These are phyloP conservation scores for Paraphaeosphaeria minitans DNA, from an alignment of 2,329 filamentous ascomycete genomes.

Conservation along the genomic window DNA sequence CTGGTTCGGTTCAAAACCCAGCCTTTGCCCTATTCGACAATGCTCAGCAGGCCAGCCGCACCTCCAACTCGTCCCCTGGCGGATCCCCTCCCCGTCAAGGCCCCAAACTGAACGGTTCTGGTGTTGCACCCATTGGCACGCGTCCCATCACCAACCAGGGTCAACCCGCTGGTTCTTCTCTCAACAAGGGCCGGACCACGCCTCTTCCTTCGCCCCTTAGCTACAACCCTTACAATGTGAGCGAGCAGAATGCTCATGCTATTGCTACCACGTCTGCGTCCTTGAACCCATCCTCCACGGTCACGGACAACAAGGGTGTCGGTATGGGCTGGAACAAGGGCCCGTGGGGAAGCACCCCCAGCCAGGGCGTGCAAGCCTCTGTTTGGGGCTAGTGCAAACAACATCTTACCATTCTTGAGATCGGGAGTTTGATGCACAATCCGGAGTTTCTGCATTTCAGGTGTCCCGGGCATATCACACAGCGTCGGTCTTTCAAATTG, in stretches of 20 bases:
- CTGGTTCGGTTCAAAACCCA: slow-evolving; percentile 67
- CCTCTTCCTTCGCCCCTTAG: slow-evolving; percentile 88
- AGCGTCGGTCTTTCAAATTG: slow-evolving; percentile 45
- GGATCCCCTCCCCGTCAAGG: slow-evolving; percentile 76
- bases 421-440: slow-evolving; percentile 47
- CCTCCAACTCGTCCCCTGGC: slow-evolving; percentile 84
- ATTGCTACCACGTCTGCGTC: slow-evolving; percentile 59
- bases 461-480: slow-evolving; percentile 46
- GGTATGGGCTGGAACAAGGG: slow-evolving; percentile 72
- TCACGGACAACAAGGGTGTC: slow-evolving; percentile 53
- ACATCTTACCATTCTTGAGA: slow-evolving; percentile 34
- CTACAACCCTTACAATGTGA: slow-evolving; percentile 64
- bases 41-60: slow-evolving; percentile 71
- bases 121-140: slow-evolving; percentile 92
- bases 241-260: slow-evolving; percentile 56
- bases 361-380: slow-evolving; percentile 83
- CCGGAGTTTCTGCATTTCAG: slow-evolving; percentile 52
- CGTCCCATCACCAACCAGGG: slow-evolving; percentile 70
- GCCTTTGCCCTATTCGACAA: slow-evolving; percentile 55
- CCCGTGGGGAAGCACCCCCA: slow-evolving; percentile 76
- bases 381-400: slow-evolving; percentile 79
- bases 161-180: slow-evolving; percentile 61
- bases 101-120: slow-evolving; percentile 62
- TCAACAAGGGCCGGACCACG: slow-evolving; percentile 85
- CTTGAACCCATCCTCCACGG: slow-evolving; percentile 60